phyloP scores from a whole-genome alignment of 345 rosid genomes.

The Camelina laxa region DNA sequence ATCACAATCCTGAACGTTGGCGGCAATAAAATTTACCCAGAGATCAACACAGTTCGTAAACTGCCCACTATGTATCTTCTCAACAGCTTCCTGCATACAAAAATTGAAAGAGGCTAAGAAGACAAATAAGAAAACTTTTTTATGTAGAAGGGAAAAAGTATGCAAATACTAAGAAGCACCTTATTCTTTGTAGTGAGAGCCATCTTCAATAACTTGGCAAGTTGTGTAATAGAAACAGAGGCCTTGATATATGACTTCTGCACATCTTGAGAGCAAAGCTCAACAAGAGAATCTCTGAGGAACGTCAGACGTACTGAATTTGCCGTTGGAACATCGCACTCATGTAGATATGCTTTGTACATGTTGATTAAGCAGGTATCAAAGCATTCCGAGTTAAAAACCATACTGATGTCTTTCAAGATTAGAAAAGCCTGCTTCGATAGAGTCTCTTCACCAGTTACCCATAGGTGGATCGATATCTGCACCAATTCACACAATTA shows the following conservation, averaged over 20 bases:
- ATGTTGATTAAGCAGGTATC: constrained; percentile 63
- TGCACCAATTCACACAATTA: constrained; percentile 45
- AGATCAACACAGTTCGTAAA: constrained; percentile 78
- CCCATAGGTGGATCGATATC: constrained; percentile 81
- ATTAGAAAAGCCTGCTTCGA: constrained; percentile 63
- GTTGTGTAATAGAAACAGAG: constrained; percentile 61
- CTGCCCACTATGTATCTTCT: constrained; percentile 83
- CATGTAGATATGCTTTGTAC: constrained; percentile 69
- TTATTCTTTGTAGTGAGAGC: constrained; percentile 73
- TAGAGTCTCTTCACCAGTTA: constrained; percentile 62
- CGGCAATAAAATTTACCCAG: constrained; percentile 78
- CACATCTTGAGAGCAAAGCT: constrained; percentile 81
- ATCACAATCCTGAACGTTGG: constrained; percentile 58
- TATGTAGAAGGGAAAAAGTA: constrained; percentile 15
- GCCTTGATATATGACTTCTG: constrained; percentile 74
- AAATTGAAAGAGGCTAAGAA: constrained; percentile 39
- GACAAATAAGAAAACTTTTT: constrained; percentile 11
- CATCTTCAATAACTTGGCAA: constrained; percentile 69
- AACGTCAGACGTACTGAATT: constrained; percentile 52
- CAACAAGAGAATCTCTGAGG: constrained; percentile 69
- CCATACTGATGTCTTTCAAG: constrained; percentile 60
- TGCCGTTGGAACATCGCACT: constrained; percentile 64
- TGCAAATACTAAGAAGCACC: constrained; percentile 48
- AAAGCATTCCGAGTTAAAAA: constrained; percentile 64
- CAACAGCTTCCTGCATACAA: constrained; percentile 75